A percentile compares a stretch with the other conserved stretches of the same genome.
Conservation (phyloP, 2,329 filamentous ascomycete species). For the Fusarium anguioides region DNA sequence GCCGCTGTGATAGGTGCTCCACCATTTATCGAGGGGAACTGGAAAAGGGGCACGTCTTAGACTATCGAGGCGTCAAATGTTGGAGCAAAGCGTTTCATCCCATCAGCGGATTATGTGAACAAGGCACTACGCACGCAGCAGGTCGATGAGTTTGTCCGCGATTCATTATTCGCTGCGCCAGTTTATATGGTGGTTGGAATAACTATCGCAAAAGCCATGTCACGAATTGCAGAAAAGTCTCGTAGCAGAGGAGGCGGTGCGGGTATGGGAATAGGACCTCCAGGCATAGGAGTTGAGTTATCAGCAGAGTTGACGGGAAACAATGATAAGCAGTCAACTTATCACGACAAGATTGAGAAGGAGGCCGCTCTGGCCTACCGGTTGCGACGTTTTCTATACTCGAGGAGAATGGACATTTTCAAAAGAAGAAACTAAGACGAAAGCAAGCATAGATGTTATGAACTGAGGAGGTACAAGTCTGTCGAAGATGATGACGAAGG, state of each 20-base stretch:
- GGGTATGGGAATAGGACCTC: constrained; percentile 23
- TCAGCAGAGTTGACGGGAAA: constrained; percentile 23
- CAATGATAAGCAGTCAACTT: constrained; percentile 1
- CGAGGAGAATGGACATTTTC: constrained; percentile 13
- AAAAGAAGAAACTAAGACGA: constrained; percentile 15
- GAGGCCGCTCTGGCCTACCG: constrained; percentile 30
- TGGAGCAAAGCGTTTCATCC: constrained; percentile 1
- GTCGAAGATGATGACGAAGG: neutral
- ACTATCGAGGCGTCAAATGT: neutral
- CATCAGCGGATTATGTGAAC: neutral
- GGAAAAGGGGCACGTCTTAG: neutral
- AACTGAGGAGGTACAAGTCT: neutral
- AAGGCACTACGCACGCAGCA: neutral
- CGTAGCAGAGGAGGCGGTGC: constrained; percentile 9
- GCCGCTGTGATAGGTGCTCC: constrained; percentile 23
- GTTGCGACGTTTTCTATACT: constrained; percentile 23
- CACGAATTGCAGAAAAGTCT: constrained; percentile 2
- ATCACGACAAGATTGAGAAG: constrained; percentile 8
- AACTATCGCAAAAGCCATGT: constrained; percentile 14
- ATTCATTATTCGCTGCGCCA: constrained; percentile 23
- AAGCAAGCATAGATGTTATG: constrained; percentile 3
- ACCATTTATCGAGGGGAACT: constrained; percentile 15
- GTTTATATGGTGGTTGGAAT: constrained; percentile 29
- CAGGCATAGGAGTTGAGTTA: constrained; percentile 20
- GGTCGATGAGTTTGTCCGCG: constrained; percentile 2